Conservation (phyloP, 139 green algal genomes). For the Chlorella sp. region DNA sequence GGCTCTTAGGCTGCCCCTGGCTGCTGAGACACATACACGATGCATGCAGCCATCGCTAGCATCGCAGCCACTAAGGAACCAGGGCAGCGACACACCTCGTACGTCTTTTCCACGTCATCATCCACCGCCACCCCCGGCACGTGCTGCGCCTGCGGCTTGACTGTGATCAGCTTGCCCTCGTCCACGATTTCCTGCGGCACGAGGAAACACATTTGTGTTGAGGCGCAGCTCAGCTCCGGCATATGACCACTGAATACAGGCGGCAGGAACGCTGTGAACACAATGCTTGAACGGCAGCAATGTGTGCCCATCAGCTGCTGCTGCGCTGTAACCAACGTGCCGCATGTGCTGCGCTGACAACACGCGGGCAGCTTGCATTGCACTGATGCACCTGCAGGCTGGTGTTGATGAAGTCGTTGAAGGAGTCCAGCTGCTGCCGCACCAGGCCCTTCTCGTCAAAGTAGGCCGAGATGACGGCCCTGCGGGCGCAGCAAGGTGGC, state of each 20-base stretch:
- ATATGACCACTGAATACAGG: too few relatives aligned
- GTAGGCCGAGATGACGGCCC: conserved; percentile 91
- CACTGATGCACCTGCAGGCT: conserved; percentile 81
- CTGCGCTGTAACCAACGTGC: too few relatives aligned
- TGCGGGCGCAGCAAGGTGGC: neutral
- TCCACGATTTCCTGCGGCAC: conserved; percentile 76
- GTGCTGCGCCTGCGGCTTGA: conserved; percentile 87
- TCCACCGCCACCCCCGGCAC: conserved; percentile 55
- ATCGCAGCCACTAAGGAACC: neutral
- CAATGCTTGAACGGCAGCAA: too few relatives aligned
- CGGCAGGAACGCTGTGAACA: too few relatives aligned
- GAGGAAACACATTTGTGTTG: too few relatives aligned
- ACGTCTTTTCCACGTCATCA: conserved; percentile 55
- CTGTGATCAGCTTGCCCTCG: conserved; percentile 66
- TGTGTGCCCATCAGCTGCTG: too few relatives aligned
- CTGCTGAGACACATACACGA: neutral
- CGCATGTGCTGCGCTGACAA: too few relatives aligned
- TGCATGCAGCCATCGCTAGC: neutral
- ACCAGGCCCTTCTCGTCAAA: conserved; percentile 98
- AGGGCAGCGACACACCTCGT: neutral
- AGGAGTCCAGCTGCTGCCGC: conserved; percentile 98
- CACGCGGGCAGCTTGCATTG: too few relatives aligned
- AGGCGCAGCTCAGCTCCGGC: too few relatives aligned
- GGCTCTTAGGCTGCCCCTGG: neutral
- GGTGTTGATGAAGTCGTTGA: conserved; percentile 97